Base-by-base conservation (phyloP, 768 basidiomycete genomes). In the Panaeolus papilionaceus region DNA sequence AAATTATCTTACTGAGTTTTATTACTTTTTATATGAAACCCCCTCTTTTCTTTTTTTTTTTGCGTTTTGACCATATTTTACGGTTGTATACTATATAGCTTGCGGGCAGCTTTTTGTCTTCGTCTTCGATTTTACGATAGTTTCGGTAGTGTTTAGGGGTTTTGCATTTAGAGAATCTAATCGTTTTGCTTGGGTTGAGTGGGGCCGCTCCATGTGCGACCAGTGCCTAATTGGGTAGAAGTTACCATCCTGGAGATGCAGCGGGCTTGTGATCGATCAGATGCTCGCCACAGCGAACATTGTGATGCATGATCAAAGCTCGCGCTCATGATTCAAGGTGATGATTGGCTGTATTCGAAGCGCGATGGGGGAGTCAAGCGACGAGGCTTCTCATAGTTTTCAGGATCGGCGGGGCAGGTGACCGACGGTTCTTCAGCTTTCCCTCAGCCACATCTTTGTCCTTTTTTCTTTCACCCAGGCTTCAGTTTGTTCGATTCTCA, bases 1-100 rank as follows among this genome's bases (percentile, higher is more conserved):
- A 37, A 58, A 58, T 33, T 58, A 58, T 58, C 33, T 58, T 58
- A 58, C 54, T 51, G 49, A 51, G 11, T 28, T 58, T 58, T 58
- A 58, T 58, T 58, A 28, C 54, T 58, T 28, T 58, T 58, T 58
- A 58, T 58, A 58, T 33, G 54, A 28, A 58, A 58, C 28, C 28
- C 54, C 16, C 23, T 23, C 23, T 23, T 23, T 23, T 23, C 1
- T 23, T 23, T 23, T 23, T 23, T 33, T 37, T 58, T 9, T 58
- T 37, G 14, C 14, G 11, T 58, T 37, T 28, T 23, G 16, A 37
- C 11, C 33, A 58, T 58, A 58, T 49, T 20, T 37, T 58, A 58
- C 33, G 14, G 54, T 14, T 58, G 54, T 37, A 11, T 51, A 58
- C 33, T 58, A 58, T 58, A 58, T 58, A 37, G 33, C 33, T 58